phyloP scores from a whole-genome alignment of 805 yeast species.

The Candida pseudofarinosa region DNA sequence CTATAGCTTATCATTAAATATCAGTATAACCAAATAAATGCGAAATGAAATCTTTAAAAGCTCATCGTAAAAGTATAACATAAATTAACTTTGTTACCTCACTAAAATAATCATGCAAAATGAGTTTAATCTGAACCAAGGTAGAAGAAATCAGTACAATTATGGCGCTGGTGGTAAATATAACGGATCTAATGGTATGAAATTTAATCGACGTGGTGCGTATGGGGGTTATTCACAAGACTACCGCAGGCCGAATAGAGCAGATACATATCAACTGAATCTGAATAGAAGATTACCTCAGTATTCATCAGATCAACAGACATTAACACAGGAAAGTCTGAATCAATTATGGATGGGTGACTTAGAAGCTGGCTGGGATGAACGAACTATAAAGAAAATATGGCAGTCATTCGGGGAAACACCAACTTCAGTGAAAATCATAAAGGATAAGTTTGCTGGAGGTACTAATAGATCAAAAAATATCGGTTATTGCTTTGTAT shows the following conservation, averaged over 20 bases:
- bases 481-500: constrained; percentile 68
- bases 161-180: not conserved
- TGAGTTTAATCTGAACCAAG: not conserved
- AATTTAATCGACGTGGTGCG: not conserved
- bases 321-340: constrained; percentile 4
- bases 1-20: too few species aligned
- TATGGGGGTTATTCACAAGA: not conserved
- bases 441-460: constrained; percentile 51
- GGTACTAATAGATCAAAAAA: constrained; percentile 41
- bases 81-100: not conserved
- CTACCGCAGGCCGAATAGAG: not conserved
- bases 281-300: constrained; percentile 2
- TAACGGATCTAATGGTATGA: constrained; percentile 1
- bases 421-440: constrained; percentile 58
- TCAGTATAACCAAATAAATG: too few species aligned
- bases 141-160: not conserved
- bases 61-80: not conserved
- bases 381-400: constrained; percentile 55
- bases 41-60: not conserved
- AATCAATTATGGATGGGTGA: constrained; percentile 86
- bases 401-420: constrained; percentile 72
- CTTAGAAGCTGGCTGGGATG: constrained; percentile 81
- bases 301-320: constrained; percentile 2
- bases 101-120: not conserved
- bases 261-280: not conserved